phyloP scores from a whole-genome alignment of 148 eudicot genomes.

The Fallopia convolvulus region DNA sequence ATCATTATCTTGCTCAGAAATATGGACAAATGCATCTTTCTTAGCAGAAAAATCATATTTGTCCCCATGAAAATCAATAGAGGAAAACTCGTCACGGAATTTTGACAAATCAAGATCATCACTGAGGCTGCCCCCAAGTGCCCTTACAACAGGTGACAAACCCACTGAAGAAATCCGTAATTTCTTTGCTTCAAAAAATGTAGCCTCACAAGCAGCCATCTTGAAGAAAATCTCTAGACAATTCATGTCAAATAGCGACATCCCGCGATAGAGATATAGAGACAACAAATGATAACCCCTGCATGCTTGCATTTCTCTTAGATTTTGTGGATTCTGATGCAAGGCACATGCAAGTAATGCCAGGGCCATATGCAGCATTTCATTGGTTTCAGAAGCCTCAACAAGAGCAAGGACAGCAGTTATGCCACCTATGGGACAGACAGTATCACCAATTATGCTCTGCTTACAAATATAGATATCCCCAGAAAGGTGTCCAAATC shows the following conservation, averaged over 20 bases:
- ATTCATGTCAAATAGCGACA: conserved; percentile 91
- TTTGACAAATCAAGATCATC: conserved; percentile 70
- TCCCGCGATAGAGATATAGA: conserved; percentile 69
- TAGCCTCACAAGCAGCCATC: conserved; percentile 98
- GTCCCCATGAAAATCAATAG: conserved; percentile 76
- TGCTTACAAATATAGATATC: conserved; percentile 77
- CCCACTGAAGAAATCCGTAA: conserved; percentile 30
- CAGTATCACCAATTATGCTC: conserved; percentile 80
- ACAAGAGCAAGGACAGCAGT: conserved; percentile 86
- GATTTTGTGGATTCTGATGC: conserved; percentile 92
- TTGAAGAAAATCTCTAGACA: conserved; percentile 93
- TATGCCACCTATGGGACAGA: conserved; percentile 89
- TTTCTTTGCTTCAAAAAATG: conserved; percentile 78
- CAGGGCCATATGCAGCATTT: conserved; percentile 94
- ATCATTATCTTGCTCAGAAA: conserved; percentile 71
- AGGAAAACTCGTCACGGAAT: conserved; percentile 77
- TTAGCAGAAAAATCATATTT: conserved; percentile 78
- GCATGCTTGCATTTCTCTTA: conserved; percentile 82
- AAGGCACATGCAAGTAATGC: conserved; percentile 83
- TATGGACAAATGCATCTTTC: conserved; percentile 79
- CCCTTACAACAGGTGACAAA: conserved; percentile 39
- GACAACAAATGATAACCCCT: conserved; percentile 94
- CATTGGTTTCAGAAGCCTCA: conserved; percentile 97
- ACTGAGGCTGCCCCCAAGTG: conserved; percentile 40
- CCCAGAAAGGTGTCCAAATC: conserved; percentile 93